These are phyloP conservation scores for Chaetomium sp. DNA, from an alignment of 2,329 filamentous ascomycete species.

Conservation along the genomic window DNA sequence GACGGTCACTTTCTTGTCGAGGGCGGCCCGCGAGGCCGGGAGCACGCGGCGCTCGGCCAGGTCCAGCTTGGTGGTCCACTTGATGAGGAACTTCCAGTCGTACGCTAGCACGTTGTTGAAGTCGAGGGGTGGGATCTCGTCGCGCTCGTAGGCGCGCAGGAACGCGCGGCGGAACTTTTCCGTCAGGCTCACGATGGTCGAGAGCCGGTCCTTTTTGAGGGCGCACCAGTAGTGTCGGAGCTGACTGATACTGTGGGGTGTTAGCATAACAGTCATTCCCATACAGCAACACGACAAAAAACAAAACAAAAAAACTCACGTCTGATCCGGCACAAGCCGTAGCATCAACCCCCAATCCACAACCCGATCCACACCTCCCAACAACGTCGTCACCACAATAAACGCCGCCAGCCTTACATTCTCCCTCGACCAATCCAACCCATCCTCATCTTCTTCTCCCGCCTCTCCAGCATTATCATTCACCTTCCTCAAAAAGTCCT, in stretches of 20 bases:
- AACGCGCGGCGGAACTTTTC: constrained; percentile 60
- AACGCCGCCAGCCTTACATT: constrained; percentile 49
- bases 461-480: too few relatives aligned
- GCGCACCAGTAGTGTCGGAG: constrained; percentile 51
- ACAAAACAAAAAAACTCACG: constrained; percentile 17
- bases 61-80: constrained; percentile 55
- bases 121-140: constrained; percentile 55
- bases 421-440: constrained; percentile 38
- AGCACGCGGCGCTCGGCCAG: constrained; percentile 40
- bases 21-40: constrained; percentile 38
- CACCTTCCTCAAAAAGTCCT: constrained; percentile 28
- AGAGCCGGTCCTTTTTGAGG: constrained; percentile 44
- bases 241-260: constrained; percentile 32
- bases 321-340: constrained; percentile 48
- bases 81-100: constrained; percentile 60
- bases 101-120: constrained; percentile 58
- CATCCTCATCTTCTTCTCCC: constrained; percentile 25
- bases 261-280: background rate
- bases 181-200: constrained; percentile 50
- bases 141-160: constrained; percentile 57
- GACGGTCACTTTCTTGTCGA: constrained; percentile 40
- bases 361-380: constrained; percentile 53
- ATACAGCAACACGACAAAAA: too few relatives aligned
- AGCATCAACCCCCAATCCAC: constrained; percentile 57
- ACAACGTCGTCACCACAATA: constrained; percentile 49